Percentiles rank a stretch among this genome's conserved stretches.
phyloP scores from a whole-genome alignment of 1,139 yeast genomes.

The Taphrina wiesneri region DNA sequence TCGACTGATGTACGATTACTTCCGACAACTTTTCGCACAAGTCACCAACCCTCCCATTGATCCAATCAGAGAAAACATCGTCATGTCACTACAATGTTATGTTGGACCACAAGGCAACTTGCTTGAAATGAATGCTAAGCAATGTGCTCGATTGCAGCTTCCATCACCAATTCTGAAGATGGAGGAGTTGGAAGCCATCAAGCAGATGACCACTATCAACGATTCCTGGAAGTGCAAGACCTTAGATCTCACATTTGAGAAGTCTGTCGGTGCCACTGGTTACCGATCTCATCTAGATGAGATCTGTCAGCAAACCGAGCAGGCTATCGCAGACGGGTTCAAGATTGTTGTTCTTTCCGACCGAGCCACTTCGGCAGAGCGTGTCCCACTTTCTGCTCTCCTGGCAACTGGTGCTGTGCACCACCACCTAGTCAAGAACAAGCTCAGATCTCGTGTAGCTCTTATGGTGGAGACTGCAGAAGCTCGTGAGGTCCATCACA shows the following conservation, averaged over 20 bases:
- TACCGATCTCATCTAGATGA: slow-evolving; percentile 82
- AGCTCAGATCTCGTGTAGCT: slow-evolving; percentile 95
- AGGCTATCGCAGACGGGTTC: slow-evolving; percentile 73
- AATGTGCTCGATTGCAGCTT: slow-evolving; percentile 83
- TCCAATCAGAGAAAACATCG: slow-evolving; percentile 94
- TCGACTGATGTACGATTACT: slow-evolving; percentile 83
- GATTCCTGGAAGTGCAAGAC: slow-evolving; percentile 82
- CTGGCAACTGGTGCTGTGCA: slow-evolving; percentile 97
- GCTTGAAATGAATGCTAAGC: slow-evolving; percentile 86
- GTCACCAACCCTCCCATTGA: slow-evolving; percentile 99
- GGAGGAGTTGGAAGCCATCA: slow-evolving; percentile 71
- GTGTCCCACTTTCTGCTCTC: slow-evolving; percentile 83
- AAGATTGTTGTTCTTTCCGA: slow-evolving; percentile 79
- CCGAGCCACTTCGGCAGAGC: slow-evolving; percentile 57
- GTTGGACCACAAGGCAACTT: slow-evolving; percentile 97
- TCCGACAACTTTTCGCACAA: slow-evolving; percentile 95
- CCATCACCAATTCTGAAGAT: slow-evolving; percentile 78
- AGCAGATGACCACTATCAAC: slow-evolving; percentile 68
- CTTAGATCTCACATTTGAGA: slow-evolving; percentile 88
- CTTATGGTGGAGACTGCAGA: slow-evolving; percentile 89
- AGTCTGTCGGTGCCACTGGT: slow-evolving; percentile 79
- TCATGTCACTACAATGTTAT: slow-evolving; percentile 95
- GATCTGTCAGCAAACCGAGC: slow-evolving; percentile 82
- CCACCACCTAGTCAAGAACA: slow-evolving; percentile 92
- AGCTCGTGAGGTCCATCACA: slow-evolving; percentile 96